Evolutionary conservation across 345 rosid genomes (phyloP).

Genomic region (Rhodamnia rubescens): DNA sequence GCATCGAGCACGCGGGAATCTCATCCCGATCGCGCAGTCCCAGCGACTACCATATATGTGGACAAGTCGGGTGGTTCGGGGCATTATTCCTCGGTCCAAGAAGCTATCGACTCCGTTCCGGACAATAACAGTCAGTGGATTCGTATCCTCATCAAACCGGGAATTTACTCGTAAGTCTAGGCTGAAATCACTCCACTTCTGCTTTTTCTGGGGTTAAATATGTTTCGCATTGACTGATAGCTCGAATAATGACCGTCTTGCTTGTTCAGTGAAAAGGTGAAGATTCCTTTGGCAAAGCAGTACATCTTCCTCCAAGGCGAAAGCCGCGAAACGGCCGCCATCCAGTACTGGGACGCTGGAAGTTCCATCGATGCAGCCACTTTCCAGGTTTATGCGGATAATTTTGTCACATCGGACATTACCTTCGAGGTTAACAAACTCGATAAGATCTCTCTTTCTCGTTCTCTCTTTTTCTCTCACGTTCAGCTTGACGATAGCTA

Average conservation of each 20-base stretch:
- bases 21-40: background rate
- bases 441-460: background rate
- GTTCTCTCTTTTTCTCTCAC: background rate
- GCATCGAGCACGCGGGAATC: background rate
- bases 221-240: background rate
- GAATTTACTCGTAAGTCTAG: conserved; percentile 12
- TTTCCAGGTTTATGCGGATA: background rate
- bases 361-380: background rate
- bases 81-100: conserved; percentile 16
- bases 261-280: background rate
- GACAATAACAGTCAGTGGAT: conserved; percentile 16
- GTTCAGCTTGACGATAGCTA: no score
- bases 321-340: background rate
- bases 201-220: background rate
- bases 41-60: conserved; percentile 4
- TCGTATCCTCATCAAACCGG: conserved; percentile 9
- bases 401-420: background rate
- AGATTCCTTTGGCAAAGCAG: background rate
- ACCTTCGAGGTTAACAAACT: background rate
- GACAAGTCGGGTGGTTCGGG: conserved; percentile 9
- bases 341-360: background rate
- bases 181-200: background rate
- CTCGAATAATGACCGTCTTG: background rate
- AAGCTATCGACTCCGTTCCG: conserved; percentile 27
- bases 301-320: background rate